phyloP scores from a whole-genome alignment of 257 asterid genomes.

The Plectranthus barbatus region DNA sequence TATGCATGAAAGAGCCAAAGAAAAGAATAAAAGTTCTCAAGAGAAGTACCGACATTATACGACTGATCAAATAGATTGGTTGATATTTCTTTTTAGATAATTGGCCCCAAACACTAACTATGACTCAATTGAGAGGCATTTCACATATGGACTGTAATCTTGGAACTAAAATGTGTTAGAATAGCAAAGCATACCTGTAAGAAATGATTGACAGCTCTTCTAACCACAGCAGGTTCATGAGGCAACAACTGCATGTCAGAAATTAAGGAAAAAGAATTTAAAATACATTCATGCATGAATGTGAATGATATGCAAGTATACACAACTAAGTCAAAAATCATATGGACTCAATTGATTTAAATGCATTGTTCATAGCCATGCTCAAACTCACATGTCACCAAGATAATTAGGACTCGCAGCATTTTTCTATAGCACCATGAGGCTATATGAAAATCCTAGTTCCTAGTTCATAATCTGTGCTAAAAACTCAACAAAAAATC shows the following conservation, averaged over 20 bases:
- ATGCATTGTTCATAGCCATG: background rate
- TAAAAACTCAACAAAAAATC: too few species aligned
- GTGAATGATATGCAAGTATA: background rate
- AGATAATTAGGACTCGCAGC: background rate
- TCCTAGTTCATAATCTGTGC: too few species aligned
- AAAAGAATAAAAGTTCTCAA: too few species aligned
- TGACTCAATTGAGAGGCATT: background rate
- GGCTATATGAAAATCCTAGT: background rate
- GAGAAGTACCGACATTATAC: too few species aligned
- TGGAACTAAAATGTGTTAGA: background rate
- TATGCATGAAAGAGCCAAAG: too few species aligned
- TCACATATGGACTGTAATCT: background rate
- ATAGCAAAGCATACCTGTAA: slow-evolving; percentile 53
- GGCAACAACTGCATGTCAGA: slow-evolving; percentile 59
- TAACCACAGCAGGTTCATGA: slow-evolving; percentile 76
- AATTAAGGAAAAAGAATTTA: background rate
- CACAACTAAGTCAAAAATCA: background rate
- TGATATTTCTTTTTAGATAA: too few species aligned
- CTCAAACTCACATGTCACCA: background rate
- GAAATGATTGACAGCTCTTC: slow-evolving; percentile 77
- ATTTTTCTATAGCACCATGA: too few species aligned
- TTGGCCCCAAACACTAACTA: background rate
- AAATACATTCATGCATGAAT: background rate
- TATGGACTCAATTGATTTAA: background rate
- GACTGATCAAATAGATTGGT: too few species aligned